Conservation (phyloP, 2,329 filamentous ascomycete genomes). For the Tympanopsis confertula region DNA sequence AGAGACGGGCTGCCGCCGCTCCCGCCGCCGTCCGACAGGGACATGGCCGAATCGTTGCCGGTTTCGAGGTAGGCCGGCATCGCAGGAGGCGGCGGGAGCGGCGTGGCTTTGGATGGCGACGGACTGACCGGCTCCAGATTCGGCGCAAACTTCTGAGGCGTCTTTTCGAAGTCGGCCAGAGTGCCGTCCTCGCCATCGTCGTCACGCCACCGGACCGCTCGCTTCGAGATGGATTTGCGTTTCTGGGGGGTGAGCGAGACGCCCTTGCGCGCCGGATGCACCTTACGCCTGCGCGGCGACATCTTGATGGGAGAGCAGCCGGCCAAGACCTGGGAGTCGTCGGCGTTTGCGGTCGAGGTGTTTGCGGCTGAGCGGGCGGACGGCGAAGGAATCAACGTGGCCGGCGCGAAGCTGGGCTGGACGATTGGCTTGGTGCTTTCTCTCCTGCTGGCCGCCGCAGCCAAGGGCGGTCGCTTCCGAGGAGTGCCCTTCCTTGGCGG, state of each 20-base stretch:
- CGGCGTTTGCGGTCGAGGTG: slow-evolving; percentile 14
- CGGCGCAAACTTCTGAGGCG: slow-evolving; percentile 55
- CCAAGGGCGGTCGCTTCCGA: slow-evolving; percentile 58
- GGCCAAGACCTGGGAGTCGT: slow-evolving; percentile 24
- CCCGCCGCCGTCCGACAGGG: slow-evolving; percentile 34
- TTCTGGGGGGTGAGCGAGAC: slow-evolving; percentile 75
- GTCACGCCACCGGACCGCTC: slow-evolving; percentile 85
- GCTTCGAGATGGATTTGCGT: slow-evolving; percentile 62
- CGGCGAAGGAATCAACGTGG: slow-evolving; percentile 11
- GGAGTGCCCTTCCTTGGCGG: slow-evolving; percentile 55
- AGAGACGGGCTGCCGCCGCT: slow-evolving; percentile 4
- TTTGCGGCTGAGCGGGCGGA: slow-evolving; percentile 3
- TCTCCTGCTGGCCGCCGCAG: slow-evolving; percentile 15
- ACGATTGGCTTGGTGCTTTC: slow-evolving; percentile 29
- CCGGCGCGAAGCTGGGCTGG: slow-evolving; percentile 25
- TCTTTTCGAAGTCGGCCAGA: slow-evolving; percentile 83
- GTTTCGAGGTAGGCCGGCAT: not conserved
- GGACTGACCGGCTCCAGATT: too few relatives aligned
- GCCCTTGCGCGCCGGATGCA: slow-evolving; percentile 51
- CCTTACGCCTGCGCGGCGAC: slow-evolving; percentile 50
- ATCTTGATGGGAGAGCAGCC: slow-evolving; percentile 60
- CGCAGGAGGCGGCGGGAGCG: not conserved
- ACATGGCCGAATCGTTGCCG: slow-evolving; percentile 5
- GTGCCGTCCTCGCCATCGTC: slow-evolving; percentile 74
- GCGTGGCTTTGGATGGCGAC: not conserved